These are phyloP conservation scores for Cinnamomum chago DNA, from an alignment of 164 flowering plant genomes.

Conservation along the genomic window DNA sequence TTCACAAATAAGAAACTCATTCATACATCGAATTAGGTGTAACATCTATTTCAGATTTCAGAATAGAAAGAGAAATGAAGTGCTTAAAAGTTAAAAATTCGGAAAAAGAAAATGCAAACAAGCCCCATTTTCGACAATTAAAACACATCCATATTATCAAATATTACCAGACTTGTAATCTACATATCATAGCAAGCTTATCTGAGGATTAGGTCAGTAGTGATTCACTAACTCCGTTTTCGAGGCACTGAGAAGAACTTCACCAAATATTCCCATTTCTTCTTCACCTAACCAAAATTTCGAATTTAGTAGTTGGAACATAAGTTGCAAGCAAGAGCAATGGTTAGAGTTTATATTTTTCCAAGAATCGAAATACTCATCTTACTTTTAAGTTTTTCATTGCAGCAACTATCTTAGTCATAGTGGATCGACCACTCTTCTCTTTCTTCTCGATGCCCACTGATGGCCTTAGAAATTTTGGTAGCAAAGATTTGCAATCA, in stretches of 20 bases:
- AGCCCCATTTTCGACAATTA: too few relatives aligned
- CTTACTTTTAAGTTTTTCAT: slow-evolving; percentile 32
- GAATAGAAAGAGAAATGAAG: too few relatives aligned
- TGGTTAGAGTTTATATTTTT: neutral
- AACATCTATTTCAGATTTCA: too few relatives aligned
- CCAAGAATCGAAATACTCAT: neutral
- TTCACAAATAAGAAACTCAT: too few relatives aligned
- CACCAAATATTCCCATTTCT: neutral
- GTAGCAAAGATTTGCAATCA: slow-evolving; percentile 24
- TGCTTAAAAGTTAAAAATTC: too few relatives aligned
- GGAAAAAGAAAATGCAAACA: too few relatives aligned
- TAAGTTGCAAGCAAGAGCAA: neutral
- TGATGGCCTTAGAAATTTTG: slow-evolving; percentile 20
- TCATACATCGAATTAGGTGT: too few relatives aligned
- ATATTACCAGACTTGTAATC: too few relatives aligned
- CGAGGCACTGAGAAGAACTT: neutral
- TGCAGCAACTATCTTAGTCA: slow-evolving; percentile 17
- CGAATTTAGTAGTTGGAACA: neutral
- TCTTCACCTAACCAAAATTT: neutral
- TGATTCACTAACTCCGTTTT: neutral
- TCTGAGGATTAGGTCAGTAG: neutral
- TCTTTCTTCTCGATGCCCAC: slow-evolving; percentile 16
- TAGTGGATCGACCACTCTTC: slow-evolving; percentile 13
- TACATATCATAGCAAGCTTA: too few relatives aligned
- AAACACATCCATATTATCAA: too few relatives aligned